Percentiles rank a stretch among this genome's conserved stretches.
Conservation (phyloP, 169 alveolate species). For the Plasmodium knowlesi region DNA sequence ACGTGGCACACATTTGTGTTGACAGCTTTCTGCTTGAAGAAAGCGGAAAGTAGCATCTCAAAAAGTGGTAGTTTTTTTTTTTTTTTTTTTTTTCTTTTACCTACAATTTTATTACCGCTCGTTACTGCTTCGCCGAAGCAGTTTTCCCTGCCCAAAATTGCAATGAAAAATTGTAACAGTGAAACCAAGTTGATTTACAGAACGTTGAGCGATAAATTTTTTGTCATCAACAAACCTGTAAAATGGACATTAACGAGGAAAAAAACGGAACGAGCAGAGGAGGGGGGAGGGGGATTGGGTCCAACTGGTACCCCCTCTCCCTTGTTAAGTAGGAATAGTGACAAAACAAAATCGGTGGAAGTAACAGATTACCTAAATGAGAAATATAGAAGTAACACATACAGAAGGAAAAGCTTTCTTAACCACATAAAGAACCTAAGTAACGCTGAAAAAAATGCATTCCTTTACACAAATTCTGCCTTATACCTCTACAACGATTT, state of each 20-base stretch:
- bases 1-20: not conserved
- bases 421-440: conserved; percentile 16
- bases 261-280: not conserved
- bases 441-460: conserved; percentile 49
- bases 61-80: not conserved
- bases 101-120: not conserved
- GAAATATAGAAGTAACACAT: not conserved
- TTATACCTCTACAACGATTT: conserved; percentile 32
- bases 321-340: not conserved
- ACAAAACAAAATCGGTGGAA: not conserved
- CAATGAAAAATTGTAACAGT: conserved; percentile 47
- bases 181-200: conserved; percentile 59
- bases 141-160: not conserved
- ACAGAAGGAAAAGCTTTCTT: not conserved
- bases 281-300: not conserved
- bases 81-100: not conserved
- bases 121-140: not conserved
- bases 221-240: conserved; percentile 73
- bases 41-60: not conserved
- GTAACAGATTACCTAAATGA: not conserved
- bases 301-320: not conserved
- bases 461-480: conserved; percentile 20
- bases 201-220: conserved; percentile 57
- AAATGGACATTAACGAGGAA: conserved; percentile 60
- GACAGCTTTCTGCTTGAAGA: not conserved